phyloP scores from a whole-genome alignment of 495 filamentous ascomycete species.

The Filosporella fistucella region DNA sequence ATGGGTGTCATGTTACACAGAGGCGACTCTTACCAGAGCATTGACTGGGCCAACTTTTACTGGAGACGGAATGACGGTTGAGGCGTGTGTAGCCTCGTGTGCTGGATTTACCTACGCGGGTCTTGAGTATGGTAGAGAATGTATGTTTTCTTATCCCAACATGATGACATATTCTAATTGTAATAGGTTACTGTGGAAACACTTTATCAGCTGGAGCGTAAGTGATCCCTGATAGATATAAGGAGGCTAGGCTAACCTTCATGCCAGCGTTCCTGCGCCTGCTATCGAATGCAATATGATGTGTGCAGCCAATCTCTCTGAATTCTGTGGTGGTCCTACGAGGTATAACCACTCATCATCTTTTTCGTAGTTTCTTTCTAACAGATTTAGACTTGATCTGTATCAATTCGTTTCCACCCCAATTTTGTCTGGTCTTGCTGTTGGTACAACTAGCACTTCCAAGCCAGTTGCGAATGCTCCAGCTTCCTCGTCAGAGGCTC shows the following conservation, averaged over 20 bases:
- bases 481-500: no score
- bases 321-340: constrained; percentile 56
- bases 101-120: constrained; percentile 20
- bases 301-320: constrained; percentile 46
- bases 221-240: background rate
- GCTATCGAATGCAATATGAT: constrained; percentile 48
- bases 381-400: no score
- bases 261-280: constrained; percentile 14
- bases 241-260: background rate
- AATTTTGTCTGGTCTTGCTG: no score
- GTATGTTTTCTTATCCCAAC: constrained; percentile 21
- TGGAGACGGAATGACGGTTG: constrained; percentile 3
- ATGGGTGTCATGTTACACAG: constrained; percentile 8
- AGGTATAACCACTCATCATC: no score
- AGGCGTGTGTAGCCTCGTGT: constrained; percentile 19
- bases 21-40: constrained; percentile 3
- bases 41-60: constrained; percentile 8
- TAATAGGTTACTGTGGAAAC: constrained; percentile 28
- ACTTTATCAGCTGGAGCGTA: constrained; percentile 1
- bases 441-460: no score
- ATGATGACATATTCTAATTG: background rate
- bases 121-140: constrained; percentile 39
- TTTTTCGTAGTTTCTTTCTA: no score
- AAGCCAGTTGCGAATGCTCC: no score
- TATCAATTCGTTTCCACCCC: no score